Evolutionary conservation across 176 grass and related monocot genomes (phyloP), one percentile per base, ranked within the genome.

Genomic region (Leersia perrieri): DNA sequence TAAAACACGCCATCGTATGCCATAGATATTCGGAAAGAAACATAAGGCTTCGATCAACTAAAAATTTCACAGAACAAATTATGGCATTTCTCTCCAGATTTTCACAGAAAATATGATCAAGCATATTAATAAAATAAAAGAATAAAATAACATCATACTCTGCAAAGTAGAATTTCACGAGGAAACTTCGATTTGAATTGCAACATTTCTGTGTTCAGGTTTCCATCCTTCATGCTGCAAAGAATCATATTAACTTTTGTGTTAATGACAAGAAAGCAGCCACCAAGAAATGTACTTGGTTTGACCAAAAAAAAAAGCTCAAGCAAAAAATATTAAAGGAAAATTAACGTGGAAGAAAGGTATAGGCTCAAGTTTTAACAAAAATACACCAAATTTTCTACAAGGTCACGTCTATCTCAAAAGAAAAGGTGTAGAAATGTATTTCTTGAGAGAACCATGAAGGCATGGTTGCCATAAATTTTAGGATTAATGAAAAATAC

Each of bases 141-240:
- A 49, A 41, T 26, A 20, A 25, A 55, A 76, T 53, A 38, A 29
- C 41, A 63, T 36, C 82, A 86, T 98, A 98, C 95, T 93, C 95
- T 88, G 82, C 95, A 98, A 73, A 98, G 90, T 60, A 98, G 87
- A 69, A 98, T 72, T 88, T 98, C 95, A 42, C 88, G 92, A 70
- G 95, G 95, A 89, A 98, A 98, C 38, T 74, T 92, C 0, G 80
- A 86, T 84, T 98, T 98, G 73, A 98, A 98, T 71, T 88, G 92
- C 72, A 98, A 78, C 81, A 98, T 88, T 71, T 98, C 95, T 86
- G 89, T 89, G 88, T 98, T 98, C 49, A 98, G 71, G 58, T 78
- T 98, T 91, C 95, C 95, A 86, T 98, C 95, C 80, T 98, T 98
- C 78, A 98, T 83, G 75, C 95, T 98, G 90, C 86, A 87, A 18